Conservation (phyloP, 116 monocot genomes). For the Trichopus zeylanicus region DNA sequence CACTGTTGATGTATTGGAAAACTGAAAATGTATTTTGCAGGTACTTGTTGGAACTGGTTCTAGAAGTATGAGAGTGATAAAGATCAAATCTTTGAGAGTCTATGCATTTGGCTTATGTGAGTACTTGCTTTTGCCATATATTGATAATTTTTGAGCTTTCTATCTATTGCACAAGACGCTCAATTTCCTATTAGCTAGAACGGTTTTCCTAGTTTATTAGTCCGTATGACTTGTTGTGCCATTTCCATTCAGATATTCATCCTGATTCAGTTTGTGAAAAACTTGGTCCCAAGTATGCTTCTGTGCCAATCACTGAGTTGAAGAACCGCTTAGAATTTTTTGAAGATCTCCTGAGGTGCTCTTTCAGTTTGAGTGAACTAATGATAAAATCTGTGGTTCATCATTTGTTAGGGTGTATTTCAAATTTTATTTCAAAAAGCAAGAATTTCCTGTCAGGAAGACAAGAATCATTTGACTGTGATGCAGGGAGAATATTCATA, state of each 20-base stretch:
- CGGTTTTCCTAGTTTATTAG: neutral
- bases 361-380: neutral
- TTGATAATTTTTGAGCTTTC: neutral
- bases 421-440: neutral
- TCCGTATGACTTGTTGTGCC: neutral
- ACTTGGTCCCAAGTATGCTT: conserved; percentile 79
- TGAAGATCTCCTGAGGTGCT: conserved; percentile 81
- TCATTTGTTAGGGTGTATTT: neutral
- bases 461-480: neutral
- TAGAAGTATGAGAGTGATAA: conserved; percentile 68
- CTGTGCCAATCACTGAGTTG: conserved; percentile 54
- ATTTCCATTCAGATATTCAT: conserved; percentile 58
- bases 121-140: conserved; percentile 13
- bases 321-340: conserved; percentile 54
- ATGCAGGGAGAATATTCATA: conserved; percentile 86
- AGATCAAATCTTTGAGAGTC: conserved; percentile 65
- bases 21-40: conserved; percentile 28
- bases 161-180: neutral
- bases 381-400: neutral
- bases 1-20: neutral
- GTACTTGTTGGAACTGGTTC: conserved; percentile 93
- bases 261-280: conserved; percentile 75
- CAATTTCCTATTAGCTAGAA: neutral
- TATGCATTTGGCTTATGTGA: conserved; percentile 99
- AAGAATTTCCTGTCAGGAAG: neutral